phyloP scores from a whole-genome alignment of 2,329 filamentous ascomycete genomes.

The Blastomyces silverae region DNA sequence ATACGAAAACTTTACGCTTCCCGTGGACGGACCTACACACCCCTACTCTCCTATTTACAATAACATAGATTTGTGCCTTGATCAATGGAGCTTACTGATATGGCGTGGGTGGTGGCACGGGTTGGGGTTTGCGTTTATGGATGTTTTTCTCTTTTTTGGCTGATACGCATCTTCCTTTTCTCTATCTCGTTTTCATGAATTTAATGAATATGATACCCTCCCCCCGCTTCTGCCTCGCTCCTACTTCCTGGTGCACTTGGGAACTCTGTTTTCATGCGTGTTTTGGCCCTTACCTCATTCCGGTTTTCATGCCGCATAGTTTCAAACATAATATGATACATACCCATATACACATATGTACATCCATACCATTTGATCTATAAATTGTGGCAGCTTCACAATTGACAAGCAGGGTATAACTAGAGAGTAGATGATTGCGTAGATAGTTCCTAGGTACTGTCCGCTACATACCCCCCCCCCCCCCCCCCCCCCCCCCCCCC shows the following conservation, averaged over 20 bases:
- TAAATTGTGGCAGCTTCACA: neutral
- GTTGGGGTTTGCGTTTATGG: neutral
- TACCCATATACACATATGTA: neutral
- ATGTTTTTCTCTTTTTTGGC: neutral
- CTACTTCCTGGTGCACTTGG: neutral
- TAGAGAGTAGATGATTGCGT: neutral
- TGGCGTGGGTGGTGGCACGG: neutral
- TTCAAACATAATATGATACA: neutral
- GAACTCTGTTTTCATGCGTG: neutral
- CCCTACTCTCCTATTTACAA: neutral
- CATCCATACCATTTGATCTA: neutral
- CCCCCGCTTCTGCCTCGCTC: neutral
- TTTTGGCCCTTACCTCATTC: neutral
- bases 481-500: too few species aligned
- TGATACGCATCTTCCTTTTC: neutral
- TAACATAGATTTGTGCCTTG: neutral
- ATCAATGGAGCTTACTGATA: too few species aligned
- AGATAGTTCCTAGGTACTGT: neutral
- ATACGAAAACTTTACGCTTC: neutral
- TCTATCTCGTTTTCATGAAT: neutral
- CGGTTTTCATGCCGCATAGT: neutral
- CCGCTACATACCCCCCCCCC: neutral
- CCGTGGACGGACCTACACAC: too few species aligned
- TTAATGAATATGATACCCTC: neutral
- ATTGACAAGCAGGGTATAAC: neutral